Evolutionary conservation across 2,329 filamentous ascomycete species (phyloP).

Genomic region (Fonsecaea multimorphosa): DNA sequence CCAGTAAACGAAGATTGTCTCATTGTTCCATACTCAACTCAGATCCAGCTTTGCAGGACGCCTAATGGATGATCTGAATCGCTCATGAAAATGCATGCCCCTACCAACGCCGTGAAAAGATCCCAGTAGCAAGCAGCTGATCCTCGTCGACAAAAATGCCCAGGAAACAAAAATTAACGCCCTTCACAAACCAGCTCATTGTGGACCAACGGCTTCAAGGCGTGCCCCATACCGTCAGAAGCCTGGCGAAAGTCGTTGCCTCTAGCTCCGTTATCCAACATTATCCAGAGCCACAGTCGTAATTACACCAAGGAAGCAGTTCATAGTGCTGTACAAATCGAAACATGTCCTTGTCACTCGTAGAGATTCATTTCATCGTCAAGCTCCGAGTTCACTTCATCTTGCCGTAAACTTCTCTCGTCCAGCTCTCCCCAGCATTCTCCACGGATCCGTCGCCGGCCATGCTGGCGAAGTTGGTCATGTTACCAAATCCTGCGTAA

Average conservation of each 20-base stretch:
- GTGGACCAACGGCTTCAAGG: neutral
- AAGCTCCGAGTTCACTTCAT: conserved; percentile 16
- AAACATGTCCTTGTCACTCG: neutral
- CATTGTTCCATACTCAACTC: neutral
- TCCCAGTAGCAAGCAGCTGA: neutral
- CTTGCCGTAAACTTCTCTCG: conserved; percentile 21
- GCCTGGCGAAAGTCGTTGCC: neutral
- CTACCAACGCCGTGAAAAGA: neutral
- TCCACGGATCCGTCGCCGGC: conserved; percentile 16
- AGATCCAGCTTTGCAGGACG: neutral
- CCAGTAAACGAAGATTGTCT: neutral
- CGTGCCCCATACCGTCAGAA: neutral
- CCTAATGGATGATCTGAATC: neutral
- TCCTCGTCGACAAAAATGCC: neutral
- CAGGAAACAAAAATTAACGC: neutral
- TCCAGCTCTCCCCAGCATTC: conserved; percentile 28
- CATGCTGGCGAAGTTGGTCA: conserved; percentile 28
- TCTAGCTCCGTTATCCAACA: neutral
- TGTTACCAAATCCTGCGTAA: conserved; percentile 27
- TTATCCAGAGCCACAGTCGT: neutral
- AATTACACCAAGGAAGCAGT: neutral
- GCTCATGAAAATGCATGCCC: neutral
- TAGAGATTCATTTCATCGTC: neutral
- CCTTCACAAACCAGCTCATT: neutral
- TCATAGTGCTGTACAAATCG: neutral